Conservation (phyloP, 352 stramenopile species). For the Phytopythium kandeliae region DNA sequence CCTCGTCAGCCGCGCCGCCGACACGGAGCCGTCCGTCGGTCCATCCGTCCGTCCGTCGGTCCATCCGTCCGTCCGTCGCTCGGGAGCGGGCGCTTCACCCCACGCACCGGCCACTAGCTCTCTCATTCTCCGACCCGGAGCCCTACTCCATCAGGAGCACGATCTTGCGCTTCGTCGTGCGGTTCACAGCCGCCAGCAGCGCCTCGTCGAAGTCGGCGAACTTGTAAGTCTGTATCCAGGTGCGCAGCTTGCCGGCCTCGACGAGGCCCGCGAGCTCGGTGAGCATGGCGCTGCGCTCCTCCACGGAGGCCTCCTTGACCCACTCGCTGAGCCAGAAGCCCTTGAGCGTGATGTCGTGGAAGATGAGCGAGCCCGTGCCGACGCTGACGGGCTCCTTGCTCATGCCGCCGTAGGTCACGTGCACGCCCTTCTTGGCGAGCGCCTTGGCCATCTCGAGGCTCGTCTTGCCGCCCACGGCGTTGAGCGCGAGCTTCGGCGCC, state of each 20-base stretch:
- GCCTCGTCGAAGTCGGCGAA: constrained; percentile 80
- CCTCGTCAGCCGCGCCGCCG: neutral
- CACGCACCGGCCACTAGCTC: too few species aligned
- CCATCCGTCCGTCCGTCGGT: too few species aligned
- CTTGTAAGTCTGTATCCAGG: constrained; percentile 86
- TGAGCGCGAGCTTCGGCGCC: constrained; percentile 79
- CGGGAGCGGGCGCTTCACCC: too few species aligned
- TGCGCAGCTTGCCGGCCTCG: constrained; percentile 69
- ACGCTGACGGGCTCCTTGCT: constrained; percentile 63
- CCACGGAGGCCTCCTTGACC: constrained; percentile 55
- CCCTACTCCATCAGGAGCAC: constrained; percentile 76
- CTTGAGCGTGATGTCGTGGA: constrained; percentile 86
- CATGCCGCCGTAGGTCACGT: constrained; percentile 82
- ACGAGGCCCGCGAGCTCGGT: constrained; percentile 58
- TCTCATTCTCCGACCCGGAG: neutral
- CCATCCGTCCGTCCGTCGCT: too few species aligned
- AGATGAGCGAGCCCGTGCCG: constrained; percentile 72
- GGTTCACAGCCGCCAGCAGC: constrained; percentile 60
- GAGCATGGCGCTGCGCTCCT: constrained; percentile 65
- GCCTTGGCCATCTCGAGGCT: constrained; percentile 63
- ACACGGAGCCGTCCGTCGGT: neutral
- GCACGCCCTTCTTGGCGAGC: constrained; percentile 68
- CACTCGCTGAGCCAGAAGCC: constrained; percentile 86
- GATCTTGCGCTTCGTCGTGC: constrained; percentile 81
- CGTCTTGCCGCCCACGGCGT: constrained; percentile 71